These are phyloP conservation scores for Coleophoma eucalyptorum DNA, from an alignment of 2,329 filamentous ascomycete genomes.

Conservation along the genomic window DNA sequence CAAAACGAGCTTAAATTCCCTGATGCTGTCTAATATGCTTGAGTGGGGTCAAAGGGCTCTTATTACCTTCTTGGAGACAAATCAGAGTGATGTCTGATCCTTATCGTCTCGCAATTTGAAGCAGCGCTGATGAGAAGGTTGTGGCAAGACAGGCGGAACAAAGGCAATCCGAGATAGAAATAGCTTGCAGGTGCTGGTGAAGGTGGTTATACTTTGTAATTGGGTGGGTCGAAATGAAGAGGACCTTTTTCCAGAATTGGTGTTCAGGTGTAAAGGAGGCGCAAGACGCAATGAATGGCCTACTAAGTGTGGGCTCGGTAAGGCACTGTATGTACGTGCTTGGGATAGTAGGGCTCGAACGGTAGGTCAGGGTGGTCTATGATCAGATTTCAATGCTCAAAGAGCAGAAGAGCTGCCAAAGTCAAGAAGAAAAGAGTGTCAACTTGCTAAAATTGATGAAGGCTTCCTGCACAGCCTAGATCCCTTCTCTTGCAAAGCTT, in stretches of 20 bases:
- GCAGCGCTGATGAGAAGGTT: neutral
- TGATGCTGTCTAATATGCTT: neutral
- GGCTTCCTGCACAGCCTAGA: neutral
- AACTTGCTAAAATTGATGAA: neutral
- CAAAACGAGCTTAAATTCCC: neutral
- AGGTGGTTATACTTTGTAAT: neutral
- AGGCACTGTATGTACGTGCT: neutral
- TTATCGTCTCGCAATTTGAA: neutral
- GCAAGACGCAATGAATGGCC: constrained; percentile 4
- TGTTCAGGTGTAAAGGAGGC: neutral
- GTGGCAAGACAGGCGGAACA: neutral
- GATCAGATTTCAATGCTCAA: neutral
- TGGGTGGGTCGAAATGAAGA: neutral
- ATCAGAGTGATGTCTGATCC: neutral
- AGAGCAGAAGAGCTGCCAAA: constrained; percentile 1
- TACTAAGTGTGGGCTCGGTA: neutral
- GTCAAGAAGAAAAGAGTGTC: neutral
- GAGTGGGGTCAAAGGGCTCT: neutral
- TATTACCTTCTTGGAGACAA: neutral
- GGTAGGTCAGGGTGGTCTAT: neutral
- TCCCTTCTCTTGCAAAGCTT: neutral
- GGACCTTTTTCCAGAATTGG: neutral
- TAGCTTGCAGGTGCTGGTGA: neutral
- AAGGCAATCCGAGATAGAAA: neutral
- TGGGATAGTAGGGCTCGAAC: neutral